phyloP scores from a whole-genome alignment of 108 stramenopile species.

The Discostella stelligeroides region DNA sequence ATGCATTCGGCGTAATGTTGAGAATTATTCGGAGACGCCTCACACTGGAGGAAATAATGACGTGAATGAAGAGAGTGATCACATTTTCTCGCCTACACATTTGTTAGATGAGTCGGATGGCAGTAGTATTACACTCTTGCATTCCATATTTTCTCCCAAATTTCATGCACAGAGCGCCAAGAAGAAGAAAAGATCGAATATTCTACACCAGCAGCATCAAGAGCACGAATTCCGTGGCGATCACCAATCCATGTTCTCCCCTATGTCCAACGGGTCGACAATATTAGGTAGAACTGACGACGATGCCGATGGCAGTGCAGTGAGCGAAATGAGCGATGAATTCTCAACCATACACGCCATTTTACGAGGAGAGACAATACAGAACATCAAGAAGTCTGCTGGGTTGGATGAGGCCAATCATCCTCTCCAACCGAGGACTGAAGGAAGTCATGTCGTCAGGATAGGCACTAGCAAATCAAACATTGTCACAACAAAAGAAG shows the following conservation, averaged over 20 bases:
- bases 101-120: background rate
- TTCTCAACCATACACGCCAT: constrained; percentile 16
- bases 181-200: background rate
- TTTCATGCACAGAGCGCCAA: constrained; percentile 4
- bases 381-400: constrained; percentile 9
- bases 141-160: constrained; percentile 10
- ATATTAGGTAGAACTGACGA: background rate
- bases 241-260: constrained; percentile 5
- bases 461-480: no score
- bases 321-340: constrained; percentile 16
- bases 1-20: background rate
- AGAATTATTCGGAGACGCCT: background rate
- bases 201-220: background rate
- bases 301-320: constrained; percentile 14
- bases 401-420: constrained; percentile 5
- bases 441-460: background rate
- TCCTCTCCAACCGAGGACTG: background rate
- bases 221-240: background rate
- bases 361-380: constrained; percentile 8
- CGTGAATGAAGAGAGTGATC: no score
- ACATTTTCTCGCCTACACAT: background rate
- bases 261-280: background rate
- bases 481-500: no score
- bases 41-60: background rate
- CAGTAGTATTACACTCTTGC: constrained; percentile 1